Conservation (phyloP, 805 yeast genomes). For the Lipomyces spencermartinsiae region DNA sequence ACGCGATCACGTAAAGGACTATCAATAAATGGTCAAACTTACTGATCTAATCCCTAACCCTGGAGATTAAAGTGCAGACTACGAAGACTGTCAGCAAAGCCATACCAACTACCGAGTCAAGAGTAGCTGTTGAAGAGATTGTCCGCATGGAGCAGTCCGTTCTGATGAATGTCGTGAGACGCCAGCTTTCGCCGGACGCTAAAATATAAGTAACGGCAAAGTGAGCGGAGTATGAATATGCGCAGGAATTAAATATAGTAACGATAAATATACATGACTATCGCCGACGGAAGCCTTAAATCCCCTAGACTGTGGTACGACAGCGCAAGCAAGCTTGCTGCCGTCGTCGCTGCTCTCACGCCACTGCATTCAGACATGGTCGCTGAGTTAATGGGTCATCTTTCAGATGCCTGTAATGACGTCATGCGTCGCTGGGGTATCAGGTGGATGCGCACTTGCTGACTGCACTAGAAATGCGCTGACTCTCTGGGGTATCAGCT, state of each 20-base stretch:
- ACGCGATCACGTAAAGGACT: no score
- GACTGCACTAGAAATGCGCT: no score
- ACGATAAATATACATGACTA: not conserved
- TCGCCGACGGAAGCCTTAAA: not conserved
- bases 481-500: no score
- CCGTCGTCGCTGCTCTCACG: not conserved
- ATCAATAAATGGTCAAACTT: no score
- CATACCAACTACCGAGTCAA: no score
- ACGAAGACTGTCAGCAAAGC: no score
- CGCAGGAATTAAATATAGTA: not conserved
- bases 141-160: no score
- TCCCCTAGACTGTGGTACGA: not conserved
- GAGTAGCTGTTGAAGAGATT: no score
- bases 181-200: not conserved
- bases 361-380: constrained; percentile 1
- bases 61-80: no score
- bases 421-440: not conserved
- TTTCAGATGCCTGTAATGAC: not conserved
- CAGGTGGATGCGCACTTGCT: no score
- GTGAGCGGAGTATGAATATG: not conserved
- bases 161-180: no score
- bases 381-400: not conserved
- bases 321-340: not conserved
- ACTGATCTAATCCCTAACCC: no score
- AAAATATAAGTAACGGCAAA: not conserved